phyloP scores from a whole-genome alignment of 768 basidiomycete genomes.

The Boletus reticuloceps region DNA sequence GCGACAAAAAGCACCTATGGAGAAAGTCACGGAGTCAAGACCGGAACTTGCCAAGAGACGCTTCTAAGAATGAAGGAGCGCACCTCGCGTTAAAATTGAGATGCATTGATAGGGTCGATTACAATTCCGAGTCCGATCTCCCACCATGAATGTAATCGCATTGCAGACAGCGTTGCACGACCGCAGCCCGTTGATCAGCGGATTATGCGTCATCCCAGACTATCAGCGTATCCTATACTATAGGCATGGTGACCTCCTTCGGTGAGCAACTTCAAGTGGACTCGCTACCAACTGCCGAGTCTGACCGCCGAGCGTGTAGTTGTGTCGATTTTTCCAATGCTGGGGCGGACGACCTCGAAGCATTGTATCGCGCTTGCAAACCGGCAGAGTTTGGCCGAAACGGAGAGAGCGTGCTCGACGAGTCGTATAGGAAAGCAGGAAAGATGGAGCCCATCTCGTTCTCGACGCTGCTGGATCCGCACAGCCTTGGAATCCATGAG shows the following conservation, averaged over 20 bases:
- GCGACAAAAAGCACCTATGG: too few relatives aligned
- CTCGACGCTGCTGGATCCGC: background rate
- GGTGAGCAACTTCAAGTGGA: background rate
- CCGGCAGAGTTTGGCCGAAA: slow-evolving; percentile 5
- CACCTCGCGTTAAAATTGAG: too few relatives aligned
- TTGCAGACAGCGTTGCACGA: background rate
- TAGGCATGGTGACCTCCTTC: background rate
- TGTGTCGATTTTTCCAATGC: too few relatives aligned
- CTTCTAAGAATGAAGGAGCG: too few relatives aligned
- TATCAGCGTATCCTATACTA: slow-evolving; percentile 1
- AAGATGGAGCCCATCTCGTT: slow-evolving; percentile 33
- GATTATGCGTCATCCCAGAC: background rate
- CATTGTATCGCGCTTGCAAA: background rate
- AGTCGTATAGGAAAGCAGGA: background rate
- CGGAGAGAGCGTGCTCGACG: background rate
- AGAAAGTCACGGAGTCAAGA: too few relatives aligned
- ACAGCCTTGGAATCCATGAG: background rate
- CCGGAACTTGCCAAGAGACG: too few relatives aligned
- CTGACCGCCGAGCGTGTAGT: too few relatives aligned
- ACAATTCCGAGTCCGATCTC: too few relatives aligned
- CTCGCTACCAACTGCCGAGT: background rate
- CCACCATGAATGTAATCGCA: background rate
- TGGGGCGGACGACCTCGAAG: too few relatives aligned
- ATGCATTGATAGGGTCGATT: too few relatives aligned
- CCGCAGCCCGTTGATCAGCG: background rate